phyloP scores from a whole-genome alignment of 2,329 filamentous ascomycete genomes.

The Colletotrichum incanum region DNA sequence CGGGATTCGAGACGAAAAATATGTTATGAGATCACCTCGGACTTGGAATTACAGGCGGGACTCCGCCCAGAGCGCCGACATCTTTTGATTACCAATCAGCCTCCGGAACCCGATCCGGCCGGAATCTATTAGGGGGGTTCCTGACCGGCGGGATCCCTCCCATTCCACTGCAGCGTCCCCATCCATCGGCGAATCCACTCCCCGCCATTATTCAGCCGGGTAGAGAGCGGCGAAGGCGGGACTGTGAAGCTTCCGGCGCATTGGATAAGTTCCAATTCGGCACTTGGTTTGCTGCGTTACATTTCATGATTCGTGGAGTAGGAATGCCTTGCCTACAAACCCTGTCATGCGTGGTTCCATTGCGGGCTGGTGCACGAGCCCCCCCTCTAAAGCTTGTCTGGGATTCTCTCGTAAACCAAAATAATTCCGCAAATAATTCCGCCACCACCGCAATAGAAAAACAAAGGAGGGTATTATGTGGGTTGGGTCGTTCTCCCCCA shows the following conservation, averaged over 20 bases:
- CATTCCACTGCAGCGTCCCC: neutral
- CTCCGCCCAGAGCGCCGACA: constrained; percentile 29
- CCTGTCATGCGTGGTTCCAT: neutral
- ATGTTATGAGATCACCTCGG: constrained; percentile 17
- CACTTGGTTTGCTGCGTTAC: constrained; percentile 10
- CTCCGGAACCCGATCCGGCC: constrained; percentile 28
- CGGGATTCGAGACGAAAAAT: neutral
- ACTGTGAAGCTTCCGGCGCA: constrained; percentile 24
- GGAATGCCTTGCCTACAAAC: neutral
- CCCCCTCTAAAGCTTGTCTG: neutral
- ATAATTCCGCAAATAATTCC: neutral
- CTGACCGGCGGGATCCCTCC: constrained; percentile 12
- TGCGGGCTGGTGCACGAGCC: neutral
- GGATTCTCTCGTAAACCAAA: neutral
- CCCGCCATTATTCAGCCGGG: constrained; percentile 32
- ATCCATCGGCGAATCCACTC: constrained; percentile 1
- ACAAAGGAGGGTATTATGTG: constrained; percentile 18
- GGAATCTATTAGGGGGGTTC: constrained; percentile 32
- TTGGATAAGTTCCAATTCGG: neutral
- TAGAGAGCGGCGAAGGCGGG: constrained; percentile 4
- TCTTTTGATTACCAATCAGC: constrained; percentile 41
- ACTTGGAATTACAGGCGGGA: constrained; percentile 26
- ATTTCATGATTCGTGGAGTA: constrained; percentile 10
- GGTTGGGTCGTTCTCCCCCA: neutral
- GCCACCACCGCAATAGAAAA: neutral